phyloP scores from a whole-genome alignment of 2,329 filamentous ascomycete species.

The Penicillium sp. region DNA sequence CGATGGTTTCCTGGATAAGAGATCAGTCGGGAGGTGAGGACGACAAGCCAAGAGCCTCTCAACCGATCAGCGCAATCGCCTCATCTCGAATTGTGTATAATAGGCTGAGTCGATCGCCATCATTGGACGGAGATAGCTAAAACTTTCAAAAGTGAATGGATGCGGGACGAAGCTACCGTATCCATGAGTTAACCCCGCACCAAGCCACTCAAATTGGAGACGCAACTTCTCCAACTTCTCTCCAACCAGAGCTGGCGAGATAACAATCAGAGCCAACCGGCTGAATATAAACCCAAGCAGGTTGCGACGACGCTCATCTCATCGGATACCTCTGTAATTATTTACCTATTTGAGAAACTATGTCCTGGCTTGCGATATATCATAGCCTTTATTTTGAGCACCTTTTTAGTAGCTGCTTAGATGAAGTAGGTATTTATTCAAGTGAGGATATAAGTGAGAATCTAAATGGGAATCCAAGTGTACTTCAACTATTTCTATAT shows the following conservation, averaged over 20 bases:
- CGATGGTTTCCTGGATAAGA: background rate
- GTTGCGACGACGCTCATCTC: too few species aligned
- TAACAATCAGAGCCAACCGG: background rate
- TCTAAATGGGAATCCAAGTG: too few species aligned
- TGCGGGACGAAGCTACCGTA: background rate
- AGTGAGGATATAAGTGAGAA: too few species aligned
- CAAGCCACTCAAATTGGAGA: background rate
- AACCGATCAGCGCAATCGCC: too few species aligned
- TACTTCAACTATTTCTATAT: too few species aligned
- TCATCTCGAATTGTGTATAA: too few species aligned
- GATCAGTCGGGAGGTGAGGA: background rate
- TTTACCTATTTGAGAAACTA: too few species aligned
- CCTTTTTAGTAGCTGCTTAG: too few species aligned
- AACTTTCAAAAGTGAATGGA: background rate
- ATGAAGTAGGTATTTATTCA: too few species aligned
- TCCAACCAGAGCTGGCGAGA: background rate
- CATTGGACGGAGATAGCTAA: constrained; percentile 12
- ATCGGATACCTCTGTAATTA: too few species aligned
- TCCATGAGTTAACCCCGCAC: constrained; percentile 9
- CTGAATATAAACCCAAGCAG: background rate
- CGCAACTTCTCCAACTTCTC: background rate
- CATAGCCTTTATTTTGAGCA: too few species aligned
- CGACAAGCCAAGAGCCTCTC: background rate
- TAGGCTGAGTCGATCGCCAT: background rate
- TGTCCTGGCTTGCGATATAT: too few species aligned